Percentiles rank a stretch among this genome's conserved stretches.
Conservation (phyloP, 129 eudicot species). For the Sambucus nigra region DNA sequence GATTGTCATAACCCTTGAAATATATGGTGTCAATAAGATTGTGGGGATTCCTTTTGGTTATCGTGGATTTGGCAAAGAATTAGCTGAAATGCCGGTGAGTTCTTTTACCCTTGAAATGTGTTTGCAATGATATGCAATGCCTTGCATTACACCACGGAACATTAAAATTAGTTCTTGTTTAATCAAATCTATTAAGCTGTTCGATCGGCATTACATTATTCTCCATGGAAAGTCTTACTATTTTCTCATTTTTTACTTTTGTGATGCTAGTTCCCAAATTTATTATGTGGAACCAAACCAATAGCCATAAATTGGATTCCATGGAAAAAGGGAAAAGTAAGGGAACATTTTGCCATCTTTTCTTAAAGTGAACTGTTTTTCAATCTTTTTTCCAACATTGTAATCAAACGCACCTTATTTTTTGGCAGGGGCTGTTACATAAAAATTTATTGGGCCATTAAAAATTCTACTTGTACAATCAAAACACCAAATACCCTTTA, state of each 20-base stretch:
- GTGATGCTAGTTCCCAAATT: background rate
- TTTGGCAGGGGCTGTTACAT: too few species aligned
- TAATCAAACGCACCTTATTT: too few species aligned
- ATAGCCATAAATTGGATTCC: too few species aligned
- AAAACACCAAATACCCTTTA: background rate
- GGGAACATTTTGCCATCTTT: too few species aligned
- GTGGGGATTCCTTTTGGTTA: conserved; percentile 97
- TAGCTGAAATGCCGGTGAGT: conserved; percentile 87
- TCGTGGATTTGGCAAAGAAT: conserved; percentile 81
- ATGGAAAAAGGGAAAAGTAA: too few species aligned
- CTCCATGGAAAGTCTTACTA: background rate
- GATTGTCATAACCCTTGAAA: conserved; percentile 95
- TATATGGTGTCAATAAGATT: conserved; percentile 92
- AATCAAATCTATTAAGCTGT: too few species aligned
- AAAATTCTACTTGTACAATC: background rate
- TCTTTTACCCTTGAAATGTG: conserved; percentile 54
- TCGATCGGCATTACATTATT: too few species aligned
- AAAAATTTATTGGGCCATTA: background rate
- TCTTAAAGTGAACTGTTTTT: too few species aligned
- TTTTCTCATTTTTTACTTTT: background rate
- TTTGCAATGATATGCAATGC: conserved; percentile 31
- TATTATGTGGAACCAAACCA: too few species aligned
- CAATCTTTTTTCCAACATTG: too few species aligned
- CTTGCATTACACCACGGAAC: too few species aligned
- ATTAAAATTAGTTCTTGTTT: too few species aligned